Conservation (phyloP, 2,329 filamentous ascomycete genomes). For the Septoria petroselini region DNA sequence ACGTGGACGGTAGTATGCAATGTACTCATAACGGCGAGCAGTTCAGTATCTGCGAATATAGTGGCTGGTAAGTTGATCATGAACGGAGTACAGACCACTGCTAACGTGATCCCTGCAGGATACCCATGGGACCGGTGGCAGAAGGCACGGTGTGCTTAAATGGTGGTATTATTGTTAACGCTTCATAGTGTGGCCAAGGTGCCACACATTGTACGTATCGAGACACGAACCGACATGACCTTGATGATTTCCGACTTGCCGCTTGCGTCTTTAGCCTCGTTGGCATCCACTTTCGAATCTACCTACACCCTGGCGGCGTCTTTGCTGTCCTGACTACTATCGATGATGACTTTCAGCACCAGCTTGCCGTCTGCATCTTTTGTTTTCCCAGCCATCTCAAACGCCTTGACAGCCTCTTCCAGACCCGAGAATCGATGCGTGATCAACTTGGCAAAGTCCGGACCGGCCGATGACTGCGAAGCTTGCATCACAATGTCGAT, state of each 20-base stretch:
- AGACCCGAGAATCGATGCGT: conserved; percentile 69
- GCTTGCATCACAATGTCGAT: conserved; percentile 55
- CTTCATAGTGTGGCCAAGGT: too few relatives aligned
- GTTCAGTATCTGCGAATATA: conserved; percentile 37
- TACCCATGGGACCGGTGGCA: conserved; percentile 35
- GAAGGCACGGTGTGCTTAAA: conserved; percentile 33
- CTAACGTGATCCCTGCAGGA: conserved; percentile 6
- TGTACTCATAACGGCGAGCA: conserved; percentile 31
- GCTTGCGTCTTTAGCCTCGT: not conserved
- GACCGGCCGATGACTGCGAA: conserved; percentile 50
- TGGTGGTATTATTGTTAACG: conserved; percentile 8
- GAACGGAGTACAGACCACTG: not conserved
- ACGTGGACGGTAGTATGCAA: conserved; percentile 27
- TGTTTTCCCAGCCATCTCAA: conserved; percentile 67
- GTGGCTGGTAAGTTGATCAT: conserved; percentile 28
- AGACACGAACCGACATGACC: not conserved
- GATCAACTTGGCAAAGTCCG: conserved; percentile 67
- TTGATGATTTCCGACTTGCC: not conserved
- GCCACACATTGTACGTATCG: not conserved
- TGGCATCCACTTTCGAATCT: not conserved
- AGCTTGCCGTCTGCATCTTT: conserved; percentile 65
- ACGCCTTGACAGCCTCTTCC: conserved; percentile 60
- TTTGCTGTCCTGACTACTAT: conserved; percentile 33
- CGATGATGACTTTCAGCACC: conserved; percentile 67
- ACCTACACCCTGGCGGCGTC: conserved; percentile 8